Evolutionary conservation across 1,284 basidiomycete genomes (phyloP), one percentile per base, ranked within the genome.

Genomic region (Ganoderma meredithae): DNA sequence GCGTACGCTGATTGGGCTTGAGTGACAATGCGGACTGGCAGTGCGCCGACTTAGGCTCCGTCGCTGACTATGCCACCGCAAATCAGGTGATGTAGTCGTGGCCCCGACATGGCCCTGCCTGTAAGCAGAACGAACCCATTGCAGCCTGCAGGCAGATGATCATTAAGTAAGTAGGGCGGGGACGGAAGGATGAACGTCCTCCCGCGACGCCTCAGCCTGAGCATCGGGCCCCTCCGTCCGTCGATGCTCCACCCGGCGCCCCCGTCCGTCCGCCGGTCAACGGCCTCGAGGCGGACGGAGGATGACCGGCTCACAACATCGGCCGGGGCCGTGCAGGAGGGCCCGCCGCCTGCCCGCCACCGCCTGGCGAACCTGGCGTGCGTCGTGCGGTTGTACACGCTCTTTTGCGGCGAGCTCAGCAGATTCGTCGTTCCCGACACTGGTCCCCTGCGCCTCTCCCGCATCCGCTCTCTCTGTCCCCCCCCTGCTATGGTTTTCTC

Each of bases 401-500:
- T 68, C 66, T 65, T 36, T 69, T 66, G 67, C 65, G 52, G 65
- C 64, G 71, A 72, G 69, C 71, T 70, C 65, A 64, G 63, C 63
- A 62, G 41, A 43, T 27, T 49, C 17, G 60, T 63, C 71, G 71
- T 68, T 52, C 65, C 67, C 65, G 67, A 70, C 63, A 43, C 8
- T 10, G 47, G 19, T 60, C 64, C 44, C 60, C 53, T 53, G 56
- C 58, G 58, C 61, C 56, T 52, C 64, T 25, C 39, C 58, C 19
- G 55, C 68, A 43, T 33, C 47, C 36, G 22, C 64, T 62, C 60
- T 49, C 43, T 33, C 55, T 41, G 12, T 43, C 58, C 56, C 44
- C 33, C 59, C 61, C 61, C 62, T 44, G 64, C 61, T 44, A 62
- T 61, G 64, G 79, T 84, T 4, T 90, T 90, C 74, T 83, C 87